phyloP scores from a whole-genome alignment of 1,284 basidiomycete species.

The Flammula alnicola region DNA sequence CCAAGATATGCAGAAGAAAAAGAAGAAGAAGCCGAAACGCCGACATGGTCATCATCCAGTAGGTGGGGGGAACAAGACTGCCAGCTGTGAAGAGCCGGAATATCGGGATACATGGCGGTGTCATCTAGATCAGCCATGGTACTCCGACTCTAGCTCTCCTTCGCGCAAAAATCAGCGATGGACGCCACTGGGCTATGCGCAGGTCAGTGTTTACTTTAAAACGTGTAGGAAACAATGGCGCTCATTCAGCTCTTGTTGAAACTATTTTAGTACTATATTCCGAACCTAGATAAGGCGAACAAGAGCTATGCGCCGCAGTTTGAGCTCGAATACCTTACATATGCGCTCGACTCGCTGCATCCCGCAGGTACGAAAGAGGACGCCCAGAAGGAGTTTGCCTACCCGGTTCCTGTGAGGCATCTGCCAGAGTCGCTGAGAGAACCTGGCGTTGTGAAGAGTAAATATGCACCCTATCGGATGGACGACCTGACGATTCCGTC shows the following conservation, averaged over 20 bases:
- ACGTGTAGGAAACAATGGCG: background rate
- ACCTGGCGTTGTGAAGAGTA: slow-evolving; percentile 45
- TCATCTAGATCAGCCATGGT: slow-evolving; percentile 59
- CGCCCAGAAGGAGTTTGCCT: slow-evolving; percentile 38
- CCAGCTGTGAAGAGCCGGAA: slow-evolving; percentile 54
- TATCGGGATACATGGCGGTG: slow-evolving; percentile 65
- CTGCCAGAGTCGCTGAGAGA: slow-evolving; percentile 63
- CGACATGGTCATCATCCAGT: slow-evolving; percentile 53
- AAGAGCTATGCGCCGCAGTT: slow-evolving; percentile 62
- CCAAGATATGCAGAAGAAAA: too few species aligned
- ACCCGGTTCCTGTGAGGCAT: slow-evolving; percentile 68
- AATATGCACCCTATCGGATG: slow-evolving; percentile 74
- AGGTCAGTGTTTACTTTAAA: slow-evolving; percentile 48
- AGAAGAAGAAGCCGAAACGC: slow-evolving; percentile 39
- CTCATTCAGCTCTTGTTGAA: slow-evolving; percentile 2
- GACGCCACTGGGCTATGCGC: slow-evolving; percentile 81
- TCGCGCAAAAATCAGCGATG: slow-evolving; percentile 72
- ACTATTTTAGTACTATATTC: slow-evolving; percentile 71
- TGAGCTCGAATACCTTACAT: slow-evolving; percentile 83
- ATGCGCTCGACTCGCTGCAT: slow-evolving; percentile 40
- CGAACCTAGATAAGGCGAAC: slow-evolving; percentile 63
- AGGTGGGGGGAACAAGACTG: slow-evolving; percentile 47
- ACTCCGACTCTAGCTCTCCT: slow-evolving; percentile 69
- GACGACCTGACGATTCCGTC: slow-evolving; percentile 78
- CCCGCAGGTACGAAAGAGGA: slow-evolving; percentile 37